Conservation (phyloP, 1,139 yeast species). For the Kodamaea sp. region DNA sequence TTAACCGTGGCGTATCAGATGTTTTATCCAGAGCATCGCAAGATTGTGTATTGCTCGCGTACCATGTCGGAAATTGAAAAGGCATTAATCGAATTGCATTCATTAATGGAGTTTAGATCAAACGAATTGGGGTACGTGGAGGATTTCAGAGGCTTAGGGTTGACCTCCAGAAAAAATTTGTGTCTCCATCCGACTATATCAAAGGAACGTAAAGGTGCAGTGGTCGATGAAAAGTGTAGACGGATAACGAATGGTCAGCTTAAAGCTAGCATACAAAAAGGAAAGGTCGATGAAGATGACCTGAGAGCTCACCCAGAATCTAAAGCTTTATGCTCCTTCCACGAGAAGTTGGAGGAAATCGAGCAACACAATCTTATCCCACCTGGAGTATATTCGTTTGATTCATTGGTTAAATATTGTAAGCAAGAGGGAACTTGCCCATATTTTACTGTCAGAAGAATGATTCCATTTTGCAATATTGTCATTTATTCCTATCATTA, state of each 20-base stretch:
- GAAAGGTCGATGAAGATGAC: conserved; percentile 55
- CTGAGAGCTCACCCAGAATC: conserved; percentile 42
- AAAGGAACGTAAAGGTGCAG: conserved; percentile 86
- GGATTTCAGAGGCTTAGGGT: conserved; percentile 89
- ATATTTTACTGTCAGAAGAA: conserved; percentile 94
- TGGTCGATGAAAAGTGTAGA: conserved; percentile 96
- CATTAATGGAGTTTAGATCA: conserved; percentile 82
- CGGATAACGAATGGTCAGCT: conserved; percentile 91
- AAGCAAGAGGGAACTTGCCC: conserved; percentile 85
- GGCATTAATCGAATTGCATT: conserved; percentile 90
- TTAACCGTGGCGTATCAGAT: conserved; percentile 93
- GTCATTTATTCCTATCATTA: conserved; percentile 96
- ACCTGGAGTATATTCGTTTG: conserved; percentile 92
- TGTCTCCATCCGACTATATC: conserved; percentile 89
- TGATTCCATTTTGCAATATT: conserved; percentile 94
- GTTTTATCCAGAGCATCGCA: conserved; percentile 93
- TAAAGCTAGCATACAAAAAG: conserved; percentile 60
- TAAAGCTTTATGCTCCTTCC: conserved; percentile 68
- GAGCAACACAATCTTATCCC: conserved; percentile 91
- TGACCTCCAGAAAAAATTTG: conserved; percentile 89
- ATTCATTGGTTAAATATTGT: conserved; percentile 74
- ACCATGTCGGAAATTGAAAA: conserved; percentile 99
- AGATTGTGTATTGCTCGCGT: conserved; percentile 96
- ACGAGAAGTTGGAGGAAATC: conserved; percentile 80
- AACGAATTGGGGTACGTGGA: conserved; percentile 81